Percentiles rank a stretch among this genome's conserved stretches.
Conservation (phyloP, 2,329 filamentous ascomycete species). For the Mycosphaerella sp. region DNA sequence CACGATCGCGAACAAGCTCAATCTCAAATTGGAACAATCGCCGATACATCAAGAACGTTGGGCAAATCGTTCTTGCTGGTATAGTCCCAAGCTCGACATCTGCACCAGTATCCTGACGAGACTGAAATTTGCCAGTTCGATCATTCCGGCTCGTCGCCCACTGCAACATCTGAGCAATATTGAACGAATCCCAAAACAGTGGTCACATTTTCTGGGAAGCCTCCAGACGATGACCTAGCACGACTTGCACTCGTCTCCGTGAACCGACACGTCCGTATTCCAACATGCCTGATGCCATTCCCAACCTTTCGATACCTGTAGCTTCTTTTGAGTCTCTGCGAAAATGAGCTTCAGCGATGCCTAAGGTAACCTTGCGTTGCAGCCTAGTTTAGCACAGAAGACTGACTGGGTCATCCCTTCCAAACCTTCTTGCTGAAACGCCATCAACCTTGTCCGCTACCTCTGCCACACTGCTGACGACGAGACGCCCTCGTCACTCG, state of each 20-base stretch:
- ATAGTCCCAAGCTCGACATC: background rate
- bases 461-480: slow-evolving; percentile 6
- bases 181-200: background rate
- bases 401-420: background rate
- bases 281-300: background rate
- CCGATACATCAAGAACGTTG: background rate
- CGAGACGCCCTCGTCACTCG: background rate
- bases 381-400: background rate
- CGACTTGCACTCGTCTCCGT: background rate
- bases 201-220: background rate
- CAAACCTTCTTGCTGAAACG: slow-evolving; percentile 5
- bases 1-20: background rate
- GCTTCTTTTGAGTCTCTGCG: no score
- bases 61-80: background rate
- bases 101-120: background rate
- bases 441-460: slow-evolving; percentile 1
- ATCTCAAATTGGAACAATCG: background rate
- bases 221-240: background rate
- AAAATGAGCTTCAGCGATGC: background rate
- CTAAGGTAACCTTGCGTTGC: slow-evolving; percentile 3
- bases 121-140: background rate
- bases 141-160: background rate
- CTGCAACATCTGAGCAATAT: no score
- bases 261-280: background rate
- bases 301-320: background rate